Base-by-base conservation (phyloP, 106 monocot species). In the Chionographis japonica region DNA sequence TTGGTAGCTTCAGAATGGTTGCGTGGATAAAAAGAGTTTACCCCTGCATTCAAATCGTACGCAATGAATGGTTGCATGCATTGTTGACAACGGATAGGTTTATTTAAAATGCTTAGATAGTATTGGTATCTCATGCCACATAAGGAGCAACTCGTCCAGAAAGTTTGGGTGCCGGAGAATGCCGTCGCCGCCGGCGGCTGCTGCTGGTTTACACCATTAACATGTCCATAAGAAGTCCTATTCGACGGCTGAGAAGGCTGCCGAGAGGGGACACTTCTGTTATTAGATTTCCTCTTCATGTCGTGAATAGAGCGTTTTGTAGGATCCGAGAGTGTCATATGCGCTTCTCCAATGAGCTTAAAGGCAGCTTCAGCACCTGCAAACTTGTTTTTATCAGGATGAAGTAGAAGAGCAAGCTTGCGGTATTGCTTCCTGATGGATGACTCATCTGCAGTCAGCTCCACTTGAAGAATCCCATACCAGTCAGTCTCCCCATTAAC, bases 371-470 rank as follows among this genome's bases (percentile, higher is more conserved):
- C 88, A n/a, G 93, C 78, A 67, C 93, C 93, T 37, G 81, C 36
- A 72, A 89, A 88, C 62, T 86, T 78, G 72, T 93, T 93, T 64
- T 93, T 93, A 62, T 93, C 93, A 62, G 89, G 93, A 63, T 93
- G 86, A 57, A 93, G 84, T 4, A 72, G 52, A 51, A 93, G 78
- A 66, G 89, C 93, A 42, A 93, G 84, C 72, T 80, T 89, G 37
- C 83, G 72, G 50, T 81, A 89, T 52, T 86, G 93, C 51, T 86
- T 93, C 61, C 69, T 89, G 42, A 93, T 86, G 56, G 51, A 40
- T 39, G 57, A 37, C 50, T 86, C 89, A 72, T 93, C 93, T 36
- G 83, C 78, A 51, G 66, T 58, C 5, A 42, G 38, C 4, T 86
- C 83, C 4, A 89, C 75, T 76, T 89, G 80, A 67, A 93, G 86